A percentile compares a stretch with the other conserved stretches of the same genome.
These are phyloP conservation scores for Lojkania enalia DNA, from an alignment of 2,329 filamentous ascomycete genomes.

Conservation along the genomic window DNA sequence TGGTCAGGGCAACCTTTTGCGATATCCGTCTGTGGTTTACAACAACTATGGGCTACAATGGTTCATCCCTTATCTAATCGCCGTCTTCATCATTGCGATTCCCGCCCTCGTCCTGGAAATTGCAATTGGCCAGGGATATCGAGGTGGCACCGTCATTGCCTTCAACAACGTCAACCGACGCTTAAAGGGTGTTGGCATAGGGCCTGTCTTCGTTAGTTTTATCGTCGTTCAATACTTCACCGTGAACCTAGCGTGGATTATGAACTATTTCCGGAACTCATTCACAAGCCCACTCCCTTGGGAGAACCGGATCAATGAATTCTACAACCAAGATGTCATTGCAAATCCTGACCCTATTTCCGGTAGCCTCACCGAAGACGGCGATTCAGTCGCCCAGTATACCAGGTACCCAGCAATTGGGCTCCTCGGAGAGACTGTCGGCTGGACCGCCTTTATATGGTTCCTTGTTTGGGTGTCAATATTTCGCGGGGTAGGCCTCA, in stretches of 20 bases:
- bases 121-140: conserved; percentile 56
- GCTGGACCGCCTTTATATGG: conserved; percentile 62
- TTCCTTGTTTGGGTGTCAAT: conserved; percentile 64
- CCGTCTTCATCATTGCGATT: conserved; percentile 60
- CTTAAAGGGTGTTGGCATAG: conserved; percentile 59
- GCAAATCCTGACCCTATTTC: conserved; percentile 51
- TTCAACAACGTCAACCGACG: conserved; percentile 57
- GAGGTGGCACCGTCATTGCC: conserved; percentile 59
- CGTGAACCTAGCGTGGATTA: conserved; percentile 62
- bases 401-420: conserved; percentile 52
- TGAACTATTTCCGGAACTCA: conserved; percentile 61
- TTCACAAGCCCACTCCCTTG: conserved; percentile 61
- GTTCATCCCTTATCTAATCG: conserved; percentile 62
- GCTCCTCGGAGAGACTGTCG: conserved; percentile 60
- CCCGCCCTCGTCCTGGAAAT: conserved; percentile 61
- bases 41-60: conserved; percentile 64
- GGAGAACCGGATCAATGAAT: conserved; percentile 55
- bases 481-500: conserved; percentile 61
- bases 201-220: conserved; percentile 57
- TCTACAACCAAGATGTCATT: conserved; percentile 56
- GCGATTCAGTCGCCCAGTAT: conserved; percentile 48
- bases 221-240: conserved; percentile 62
- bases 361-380: conserved; percentile 39
- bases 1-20: conserved; percentile 61
- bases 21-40: conserved; percentile 62